Base-by-base conservation (phyloP, 2,329 filamentous ascomycete species). In the Tolypocladium ophioglossoides region DNA sequence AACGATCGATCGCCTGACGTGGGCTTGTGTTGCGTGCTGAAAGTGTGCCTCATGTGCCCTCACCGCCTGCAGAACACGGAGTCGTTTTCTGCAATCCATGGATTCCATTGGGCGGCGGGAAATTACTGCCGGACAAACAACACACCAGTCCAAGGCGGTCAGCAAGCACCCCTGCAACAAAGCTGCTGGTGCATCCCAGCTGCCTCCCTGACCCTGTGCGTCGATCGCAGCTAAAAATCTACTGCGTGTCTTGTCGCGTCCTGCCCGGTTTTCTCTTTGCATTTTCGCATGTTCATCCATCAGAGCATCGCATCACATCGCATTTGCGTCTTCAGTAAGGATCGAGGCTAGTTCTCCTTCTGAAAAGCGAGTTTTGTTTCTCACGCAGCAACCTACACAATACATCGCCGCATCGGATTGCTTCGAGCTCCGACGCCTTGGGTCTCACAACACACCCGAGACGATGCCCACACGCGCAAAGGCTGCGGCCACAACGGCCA, bases 401-500 rank as follows among this genome's bases (percentile, higher is more conserved):
- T 10, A 3, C 18, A 4, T 32, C 27, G 44, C 18, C 27, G 44
- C 27, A 27, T 4, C 5, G 27, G 10, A n/a, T 20, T 20, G 11
- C 27, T 48, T 5, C 30, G 24, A 30, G 41, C 41, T n/a, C 24
- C 41, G 39, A 39, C 35, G 2, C 30, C 47, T 32, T n/a, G 40
- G 18, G 18, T 24, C 14, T n/a, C 20, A 20, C 32, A 4, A 22
- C 7, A 32, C 20, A 34, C 22, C 8, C 32, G 52, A 61, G 64
- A 62, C 63, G 58, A 70, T 70, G 67, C 63, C 68, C 53, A 61
- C 68, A 41, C 62, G 62, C 61, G 59, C 63, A 47, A 66, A 63
- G 60, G 55, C 63, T 34, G 30, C 63, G 48, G 59, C 59, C 55
- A 40, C 61, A 30, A 67, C 63, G 48, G 59, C 59, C 55, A 40